A percentile compares a stretch with the other conserved stretches of the same genome.
Conservation (phyloP, 768 basidiomycete genomes). For the Naganishia vaughanmartiniae region DNA sequence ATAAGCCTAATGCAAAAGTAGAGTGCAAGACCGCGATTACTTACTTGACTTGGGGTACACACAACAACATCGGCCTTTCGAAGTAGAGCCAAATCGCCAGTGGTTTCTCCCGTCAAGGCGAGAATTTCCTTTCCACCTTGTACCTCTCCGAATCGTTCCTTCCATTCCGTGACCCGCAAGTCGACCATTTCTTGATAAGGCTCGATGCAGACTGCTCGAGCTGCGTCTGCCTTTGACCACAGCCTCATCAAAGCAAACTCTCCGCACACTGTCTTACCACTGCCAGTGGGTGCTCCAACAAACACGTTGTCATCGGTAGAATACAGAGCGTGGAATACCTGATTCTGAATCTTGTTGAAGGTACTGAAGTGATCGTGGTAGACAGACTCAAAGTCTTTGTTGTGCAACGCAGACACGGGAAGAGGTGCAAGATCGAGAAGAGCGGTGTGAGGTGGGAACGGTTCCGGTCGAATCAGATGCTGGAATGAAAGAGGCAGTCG, state of each 20-base stretch:
- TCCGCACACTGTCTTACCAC: slow-evolving; percentile 94
- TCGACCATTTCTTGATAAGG: slow-evolving; percentile 99
- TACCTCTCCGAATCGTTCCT: slow-evolving; percentile 70
- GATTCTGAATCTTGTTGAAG: slow-evolving; percentile 99
- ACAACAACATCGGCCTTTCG: slow-evolving; percentile 88
- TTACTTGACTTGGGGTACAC: slow-evolving; percentile 84
- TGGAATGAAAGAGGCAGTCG: slow-evolving; percentile 94
- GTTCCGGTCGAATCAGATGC: slow-evolving; percentile 93
- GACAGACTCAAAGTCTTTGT: slow-evolving; percentile 83
- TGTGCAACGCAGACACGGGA: slow-evolving; percentile 85
- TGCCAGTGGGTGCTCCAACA: slow-evolving; percentile 92
- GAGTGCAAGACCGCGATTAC: slow-evolving; percentile 41
- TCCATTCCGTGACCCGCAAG: slow-evolving; percentile 82
- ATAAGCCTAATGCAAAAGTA: not conserved
- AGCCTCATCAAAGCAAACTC: slow-evolving; percentile 93
- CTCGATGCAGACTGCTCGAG: slow-evolving; percentile 88
- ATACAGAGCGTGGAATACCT: slow-evolving; percentile 97
- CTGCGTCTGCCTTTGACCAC: slow-evolving; percentile 81
- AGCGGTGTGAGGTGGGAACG: slow-evolving; percentile 87
- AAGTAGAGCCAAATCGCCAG: slow-evolving; percentile 83
- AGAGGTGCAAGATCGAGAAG: slow-evolving; percentile 89
- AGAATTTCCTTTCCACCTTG: slow-evolving; percentile 93
- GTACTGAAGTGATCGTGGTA: slow-evolving; percentile 75
- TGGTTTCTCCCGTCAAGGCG: slow-evolving; percentile 88
- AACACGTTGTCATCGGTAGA: slow-evolving; percentile 95